phyloP scores from a whole-genome alignment of 768 basidiomycete species.

The Tulasnella sp. region DNA sequence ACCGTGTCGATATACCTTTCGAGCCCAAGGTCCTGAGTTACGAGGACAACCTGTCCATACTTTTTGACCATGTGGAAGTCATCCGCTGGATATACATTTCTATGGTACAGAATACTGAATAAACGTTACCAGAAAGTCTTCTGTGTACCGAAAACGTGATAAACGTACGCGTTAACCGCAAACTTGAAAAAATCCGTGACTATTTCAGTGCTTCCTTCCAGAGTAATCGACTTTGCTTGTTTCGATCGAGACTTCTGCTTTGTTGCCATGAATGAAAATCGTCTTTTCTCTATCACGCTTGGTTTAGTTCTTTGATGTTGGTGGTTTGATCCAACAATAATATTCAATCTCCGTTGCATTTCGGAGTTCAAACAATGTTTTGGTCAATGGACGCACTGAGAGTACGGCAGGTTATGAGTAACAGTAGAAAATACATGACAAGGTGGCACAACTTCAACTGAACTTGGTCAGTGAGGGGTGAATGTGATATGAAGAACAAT shows the following conservation, averaged over 20 bases:
- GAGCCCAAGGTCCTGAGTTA: conserved; percentile 84
- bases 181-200: conserved; percentile 99
- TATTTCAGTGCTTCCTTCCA: conserved; percentile 86
- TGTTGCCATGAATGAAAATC: too few species aligned
- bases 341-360: too few species aligned
- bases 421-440: too few species aligned
- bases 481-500: too few species aligned
- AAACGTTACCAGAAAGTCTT: neutral
- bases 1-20: conserved; percentile 95
- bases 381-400: too few species aligned
- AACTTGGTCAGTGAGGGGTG: too few species aligned
- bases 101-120: conserved; percentile 85
- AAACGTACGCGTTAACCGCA: conserved; percentile 83
- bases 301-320: too few species aligned
- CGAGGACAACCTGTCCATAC: conserved; percentile 89
- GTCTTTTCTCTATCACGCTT: too few species aligned
- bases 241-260: conserved; percentile 7
- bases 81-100: conserved; percentile 93
- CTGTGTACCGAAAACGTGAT: neutral
- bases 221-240: conserved; percentile 43
- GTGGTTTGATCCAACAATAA: too few species aligned
- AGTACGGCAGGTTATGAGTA: too few species aligned
- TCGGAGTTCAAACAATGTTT: too few species aligned
- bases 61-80: conserved; percentile 99
- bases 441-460: too few species aligned